These are phyloP conservation scores for Yamadazyma mexicana DNA, from an alignment of 1,139 yeast genomes.

Conservation along the genomic window DNA sequence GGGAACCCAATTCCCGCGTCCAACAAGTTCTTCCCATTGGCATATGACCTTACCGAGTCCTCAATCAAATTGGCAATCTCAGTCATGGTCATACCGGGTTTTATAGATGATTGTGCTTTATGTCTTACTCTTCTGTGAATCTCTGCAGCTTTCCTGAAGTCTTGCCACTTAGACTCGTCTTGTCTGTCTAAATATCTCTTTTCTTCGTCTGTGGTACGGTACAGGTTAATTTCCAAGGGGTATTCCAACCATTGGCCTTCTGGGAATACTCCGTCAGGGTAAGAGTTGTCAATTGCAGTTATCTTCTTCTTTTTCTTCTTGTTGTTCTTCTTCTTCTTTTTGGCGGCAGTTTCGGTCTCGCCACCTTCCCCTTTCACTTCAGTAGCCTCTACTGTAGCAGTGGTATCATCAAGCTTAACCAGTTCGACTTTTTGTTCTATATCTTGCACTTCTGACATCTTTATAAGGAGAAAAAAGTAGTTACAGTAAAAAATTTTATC, in stretches of 20 bases:
- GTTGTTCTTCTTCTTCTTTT: constrained; percentile 39
- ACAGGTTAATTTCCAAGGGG: constrained; percentile 67
- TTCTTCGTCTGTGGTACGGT: constrained; percentile 85
- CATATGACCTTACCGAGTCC: constrained; percentile 73
- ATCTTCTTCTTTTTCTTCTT: constrained; percentile 43
- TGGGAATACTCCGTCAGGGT: constrained; percentile 76
- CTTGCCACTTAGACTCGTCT: constrained; percentile 68
- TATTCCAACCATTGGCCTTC: constrained; percentile 86
- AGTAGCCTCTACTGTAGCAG: constrained; percentile 3
- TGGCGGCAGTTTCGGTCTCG: constrained; percentile 2
- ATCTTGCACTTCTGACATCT: constrained; percentile 10
- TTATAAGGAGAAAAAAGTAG: too few relatives aligned
- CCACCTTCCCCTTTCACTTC: constrained; percentile 6
- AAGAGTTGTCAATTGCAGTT: constrained; percentile 65
- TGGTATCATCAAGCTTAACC: constrained; percentile 10
- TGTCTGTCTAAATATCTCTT: constrained; percentile 76
- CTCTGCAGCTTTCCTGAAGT: constrained; percentile 94
- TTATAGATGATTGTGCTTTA: constrained; percentile 69
- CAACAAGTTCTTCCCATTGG: constrained; percentile 64
- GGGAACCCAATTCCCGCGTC: constrained; percentile 95
- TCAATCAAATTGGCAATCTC: constrained; percentile 91
- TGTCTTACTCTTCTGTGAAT: constrained; percentile 89
- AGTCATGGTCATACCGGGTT: constrained; percentile 91
- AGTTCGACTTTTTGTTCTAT: constrained; percentile 16
- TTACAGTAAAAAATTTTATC: constrained; percentile 1